These are phyloP conservation scores for Thielaviopsis euricoi DNA, from an alignment of 2,329 filamentous ascomycete genomes.

Conservation along the genomic window DNA sequence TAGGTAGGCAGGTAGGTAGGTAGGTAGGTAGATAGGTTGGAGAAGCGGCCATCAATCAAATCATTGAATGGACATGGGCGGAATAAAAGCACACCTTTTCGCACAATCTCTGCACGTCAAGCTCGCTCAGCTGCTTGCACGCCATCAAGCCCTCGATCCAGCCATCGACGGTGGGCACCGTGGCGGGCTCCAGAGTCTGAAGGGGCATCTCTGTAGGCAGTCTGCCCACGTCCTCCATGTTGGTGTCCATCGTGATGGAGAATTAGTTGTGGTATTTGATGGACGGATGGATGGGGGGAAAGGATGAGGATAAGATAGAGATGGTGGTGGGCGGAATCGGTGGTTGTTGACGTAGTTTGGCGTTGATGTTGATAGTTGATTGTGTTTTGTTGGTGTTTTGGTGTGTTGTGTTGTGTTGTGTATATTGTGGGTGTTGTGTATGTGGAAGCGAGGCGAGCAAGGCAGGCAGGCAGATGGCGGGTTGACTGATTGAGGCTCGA, in stretches of 20 bases:
- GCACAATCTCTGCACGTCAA: slow-evolving; percentile 89
- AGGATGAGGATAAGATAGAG: slow-evolving; percentile 13
- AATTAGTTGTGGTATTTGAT: slow-evolving; percentile 3
- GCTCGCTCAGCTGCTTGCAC: slow-evolving; percentile 94
- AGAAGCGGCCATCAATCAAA: neutral
- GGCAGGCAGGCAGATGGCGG: slow-evolving; percentile 7
- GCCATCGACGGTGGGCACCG: slow-evolving; percentile 83
- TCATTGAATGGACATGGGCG: neutral
- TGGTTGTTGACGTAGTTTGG: slow-evolving; percentile 4
- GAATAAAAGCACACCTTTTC: slow-evolving; percentile 56
- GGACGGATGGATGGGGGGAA: slow-evolving; percentile 11
- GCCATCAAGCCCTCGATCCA: slow-evolving; percentile 98
- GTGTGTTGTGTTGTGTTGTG: slow-evolving; percentile 11
- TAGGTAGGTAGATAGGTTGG: no score
- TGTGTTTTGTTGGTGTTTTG: slow-evolving; percentile 8
- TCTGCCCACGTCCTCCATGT: slow-evolving; percentile 95
- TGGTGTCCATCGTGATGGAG: slow-evolving; percentile 60
- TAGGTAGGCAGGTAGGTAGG: neutral
- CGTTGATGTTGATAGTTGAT: slow-evolving; percentile 2
- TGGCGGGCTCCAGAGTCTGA: slow-evolving; percentile 57
- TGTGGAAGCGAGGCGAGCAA: slow-evolving; percentile 8
- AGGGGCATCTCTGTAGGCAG: slow-evolving; percentile 63
- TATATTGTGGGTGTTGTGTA: no score
- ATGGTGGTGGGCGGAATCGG: slow-evolving; percentile 3
- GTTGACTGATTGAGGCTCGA: neutral